Base-by-base conservation (phyloP, 805 yeast species). In the Pichia nanzhaoensis region DNA sequence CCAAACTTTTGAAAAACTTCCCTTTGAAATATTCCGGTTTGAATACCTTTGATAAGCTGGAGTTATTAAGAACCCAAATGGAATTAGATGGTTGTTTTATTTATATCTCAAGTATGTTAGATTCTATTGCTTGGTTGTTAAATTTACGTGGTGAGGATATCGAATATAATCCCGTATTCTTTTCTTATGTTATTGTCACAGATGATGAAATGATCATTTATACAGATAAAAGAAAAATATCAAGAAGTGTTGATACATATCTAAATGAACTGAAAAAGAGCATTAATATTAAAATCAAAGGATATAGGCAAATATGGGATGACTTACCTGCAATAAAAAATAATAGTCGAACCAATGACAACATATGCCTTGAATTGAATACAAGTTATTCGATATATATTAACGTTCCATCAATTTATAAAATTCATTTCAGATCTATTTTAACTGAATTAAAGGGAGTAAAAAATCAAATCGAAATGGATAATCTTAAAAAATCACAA, bases 121-220 rank as follows among this genome's bases (percentile, higher is more conserved):
- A 75, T 54, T 77, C 74, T 51, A 63, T 74, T 46, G 79, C 79
- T 5, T 75, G 79, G 79, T 54, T 73, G 24, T 58, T 75, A 48
- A 75, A 75, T 50, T 59, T 76, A 45, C 62, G 82, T 48, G 81
- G 80, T 14, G 50, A 55, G 19, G 98, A 91, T 60, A 82, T 91
- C 47, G 82, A 81, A 4, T 91, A 74, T 59, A 82, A 83, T 56
- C 97, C 98, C 0, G 91, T 89, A 2, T 93, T 91, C 60, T 88
- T 80, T 64, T 70, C 90, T 8, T 84, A 80, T 55, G 68, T 77
- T 1, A 59, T 74, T 1, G 67, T 81, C 19, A 67, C 73, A 7
- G 57, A 55, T 4, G 66, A 64, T 39, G 55, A 58, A 14, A 61
- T 68, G 19, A 55, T 53, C 2, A 54, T 77, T 33, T 77, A 68